Percentiles rank a stretch among this genome's conserved stretches.
These are phyloP conservation scores for Fusarium udum DNA, from an alignment of 2,329 filamentous ascomycete species.

Conservation along the genomic window DNA sequence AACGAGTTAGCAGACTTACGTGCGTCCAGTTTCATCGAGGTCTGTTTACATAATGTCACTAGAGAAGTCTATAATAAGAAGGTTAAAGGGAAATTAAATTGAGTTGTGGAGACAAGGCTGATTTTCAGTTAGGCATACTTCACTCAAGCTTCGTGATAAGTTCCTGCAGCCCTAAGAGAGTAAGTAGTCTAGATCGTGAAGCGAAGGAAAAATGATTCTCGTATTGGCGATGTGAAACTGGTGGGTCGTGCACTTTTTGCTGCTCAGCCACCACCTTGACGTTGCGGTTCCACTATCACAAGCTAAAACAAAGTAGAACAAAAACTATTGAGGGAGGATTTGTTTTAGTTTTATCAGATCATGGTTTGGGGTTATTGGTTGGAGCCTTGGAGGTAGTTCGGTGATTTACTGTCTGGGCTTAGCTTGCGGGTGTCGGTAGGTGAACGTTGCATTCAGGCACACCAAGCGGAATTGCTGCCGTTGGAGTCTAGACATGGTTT, in stretches of 20 bases:
- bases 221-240: background rate
- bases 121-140: background rate
- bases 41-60: background rate
- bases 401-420: background rate
- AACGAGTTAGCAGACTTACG: background rate
- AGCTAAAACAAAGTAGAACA: background rate
- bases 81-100: background rate
- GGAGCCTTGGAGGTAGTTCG: background rate
- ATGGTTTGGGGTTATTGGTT: background rate
- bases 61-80: background rate
- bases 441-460: background rate
- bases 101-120: background rate
- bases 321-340: background rate
- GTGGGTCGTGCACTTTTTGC: background rate
- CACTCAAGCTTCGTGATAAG: background rate
- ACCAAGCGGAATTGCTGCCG: background rate
- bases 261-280: slow-evolving; percentile 9
- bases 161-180: background rate
- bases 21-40: background rate
- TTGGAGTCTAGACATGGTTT: background rate
- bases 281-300: slow-evolving; percentile 1
- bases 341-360: background rate
- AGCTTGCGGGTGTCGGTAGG: background rate
- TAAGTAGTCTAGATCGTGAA: background rate
- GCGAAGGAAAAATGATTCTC: background rate